Base-by-base conservation (phyloP, 2,329 filamentous ascomycete genomes). In the Stemphylium beticola region DNA sequence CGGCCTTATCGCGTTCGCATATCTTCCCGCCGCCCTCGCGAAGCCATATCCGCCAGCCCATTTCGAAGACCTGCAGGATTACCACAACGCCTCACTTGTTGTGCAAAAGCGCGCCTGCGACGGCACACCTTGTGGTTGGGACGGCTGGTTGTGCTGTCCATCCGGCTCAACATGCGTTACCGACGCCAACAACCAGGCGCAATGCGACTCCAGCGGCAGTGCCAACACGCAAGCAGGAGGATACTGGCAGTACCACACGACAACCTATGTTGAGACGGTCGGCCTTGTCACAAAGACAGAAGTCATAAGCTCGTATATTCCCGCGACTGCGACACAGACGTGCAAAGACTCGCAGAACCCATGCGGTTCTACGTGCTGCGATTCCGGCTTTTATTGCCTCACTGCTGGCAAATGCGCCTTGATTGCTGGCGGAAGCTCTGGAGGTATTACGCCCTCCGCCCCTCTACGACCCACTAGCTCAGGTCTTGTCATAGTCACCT, bases 281-380 rank as follows among this genome's bases (percentile, higher is more conserved):
- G 81, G 81, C 55, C 73, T 79, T 6, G 70, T 81, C 38, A 85
- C 83, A 2, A 74, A 78, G 53, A 86, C 84, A 5, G 79, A 79
- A 6, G 79, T 83, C 29, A 82, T 79, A 71, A 87, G 83, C 69
- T 66, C 61, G 14, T 71, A 51, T 39, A 51, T 69, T 15, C 61
- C 59, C 14, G 60, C 64, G 2, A 62, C 53, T 11, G 58, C 50
- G 24, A 65, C 63, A 10, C 52, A 65, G 7, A 68, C 72, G 47
- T 87, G 85, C 74, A 77, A 79, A 44, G 74, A 75, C 42, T 75
- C 78, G 55, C 72, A 90, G 74, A 82, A 82, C 7, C 80, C 84
- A 3, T 93, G 90, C 69, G 89, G 89, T 29, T 71, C 71, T 47
- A 87, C 87, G 54, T 93, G 90, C 81, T 93, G 90, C 74, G 84